Percentiles rank a stretch among this genome's conserved stretches.
phyloP scores from a whole-genome alignment of 1,284 basidiomycete genomes.

The Hypsizygus ulmarius region DNA sequence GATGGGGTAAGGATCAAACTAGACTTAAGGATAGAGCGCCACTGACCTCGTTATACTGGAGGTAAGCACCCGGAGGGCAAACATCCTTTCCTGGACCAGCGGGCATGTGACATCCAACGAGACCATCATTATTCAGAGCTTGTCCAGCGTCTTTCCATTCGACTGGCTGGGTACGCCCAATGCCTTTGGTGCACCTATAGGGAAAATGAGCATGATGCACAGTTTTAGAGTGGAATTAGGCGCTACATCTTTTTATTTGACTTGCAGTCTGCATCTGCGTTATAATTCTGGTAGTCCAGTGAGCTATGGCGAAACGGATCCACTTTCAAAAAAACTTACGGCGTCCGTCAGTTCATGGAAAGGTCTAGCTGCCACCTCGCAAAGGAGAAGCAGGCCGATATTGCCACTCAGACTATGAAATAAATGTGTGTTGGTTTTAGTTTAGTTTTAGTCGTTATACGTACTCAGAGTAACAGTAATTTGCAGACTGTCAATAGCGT shows the following conservation, averaged over 20 bases:
- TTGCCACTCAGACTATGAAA: conserved; percentile 45
- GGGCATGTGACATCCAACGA: conserved; percentile 58
- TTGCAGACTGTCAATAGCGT: conserved; percentile 42
- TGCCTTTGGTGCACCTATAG: conserved; percentile 51
- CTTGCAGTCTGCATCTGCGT: conserved; percentile 51
- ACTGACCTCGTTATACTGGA: conserved; percentile 57
- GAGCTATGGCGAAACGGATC: not conserved
- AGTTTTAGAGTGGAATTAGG: not conserved
- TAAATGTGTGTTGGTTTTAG: conserved; percentile 5
- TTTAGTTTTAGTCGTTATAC: not conserved
- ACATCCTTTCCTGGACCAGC: conserved; percentile 44
- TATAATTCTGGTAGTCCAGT: conserved; percentile 37
- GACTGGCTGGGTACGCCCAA: conserved; percentile 48
- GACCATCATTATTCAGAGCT: conserved; percentile 46
- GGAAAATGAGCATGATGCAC: conserved; percentile 1
- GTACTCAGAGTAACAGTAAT: conserved; percentile 56
- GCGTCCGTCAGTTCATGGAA: conserved; percentile 47
- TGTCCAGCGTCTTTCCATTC: conserved; percentile 63
- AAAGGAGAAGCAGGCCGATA: conserved; percentile 54
- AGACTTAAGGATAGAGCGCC: not conserved
- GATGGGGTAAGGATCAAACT: too few relatives aligned
- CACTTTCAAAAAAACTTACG: conserved; percentile 21
- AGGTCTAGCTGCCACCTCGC: conserved; percentile 58
- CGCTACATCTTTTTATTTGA: conserved; percentile 26
- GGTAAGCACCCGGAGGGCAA: conserved; percentile 25